Conservation (phyloP, 345 rosid species). For the Eucalyptus brandiana region DNA sequence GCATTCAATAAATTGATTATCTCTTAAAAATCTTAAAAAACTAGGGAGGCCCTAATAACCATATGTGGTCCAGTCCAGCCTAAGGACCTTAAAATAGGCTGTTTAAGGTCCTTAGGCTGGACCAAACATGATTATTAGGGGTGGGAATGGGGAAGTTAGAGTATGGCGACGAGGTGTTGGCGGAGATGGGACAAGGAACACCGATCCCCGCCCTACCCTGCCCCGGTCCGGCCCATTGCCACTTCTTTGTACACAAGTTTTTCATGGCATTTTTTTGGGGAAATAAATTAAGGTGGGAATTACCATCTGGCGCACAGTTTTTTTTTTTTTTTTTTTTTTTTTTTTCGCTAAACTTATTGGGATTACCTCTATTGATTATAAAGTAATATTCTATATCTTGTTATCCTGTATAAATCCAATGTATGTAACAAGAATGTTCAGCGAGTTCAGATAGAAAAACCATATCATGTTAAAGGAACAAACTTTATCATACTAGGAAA, state of each 20-base stretch:
- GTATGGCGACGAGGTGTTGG: not conserved
- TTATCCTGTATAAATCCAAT: not conserved
- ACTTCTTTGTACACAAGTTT: fast-evolving
- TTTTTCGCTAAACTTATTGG: not conserved
- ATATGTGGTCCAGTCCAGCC: no score
- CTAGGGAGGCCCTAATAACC: fast-evolving
- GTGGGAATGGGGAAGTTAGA: not conserved
- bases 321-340: not conserved
- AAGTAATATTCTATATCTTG: not conserved
- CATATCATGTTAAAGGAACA: not conserved
- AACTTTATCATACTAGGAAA: not conserved
- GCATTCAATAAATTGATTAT: not conserved
- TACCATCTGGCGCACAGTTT: fast-evolving
- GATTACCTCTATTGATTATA: not conserved
- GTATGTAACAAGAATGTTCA: not conserved
- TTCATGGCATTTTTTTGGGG: not conserved
- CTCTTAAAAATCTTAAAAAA: not conserved
- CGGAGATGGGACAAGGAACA: not conserved
- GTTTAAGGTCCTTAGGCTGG: no score
- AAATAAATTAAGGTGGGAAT: not conserved
- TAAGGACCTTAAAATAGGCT: no score
- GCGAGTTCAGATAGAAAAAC: not conserved
- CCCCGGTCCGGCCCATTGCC: not conserved
- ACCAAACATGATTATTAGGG: not conserved
- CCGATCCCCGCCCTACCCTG: not conserved